Conservation (phyloP, 805 yeast genomes). For the Metschnikowia orientalis region DNA sequence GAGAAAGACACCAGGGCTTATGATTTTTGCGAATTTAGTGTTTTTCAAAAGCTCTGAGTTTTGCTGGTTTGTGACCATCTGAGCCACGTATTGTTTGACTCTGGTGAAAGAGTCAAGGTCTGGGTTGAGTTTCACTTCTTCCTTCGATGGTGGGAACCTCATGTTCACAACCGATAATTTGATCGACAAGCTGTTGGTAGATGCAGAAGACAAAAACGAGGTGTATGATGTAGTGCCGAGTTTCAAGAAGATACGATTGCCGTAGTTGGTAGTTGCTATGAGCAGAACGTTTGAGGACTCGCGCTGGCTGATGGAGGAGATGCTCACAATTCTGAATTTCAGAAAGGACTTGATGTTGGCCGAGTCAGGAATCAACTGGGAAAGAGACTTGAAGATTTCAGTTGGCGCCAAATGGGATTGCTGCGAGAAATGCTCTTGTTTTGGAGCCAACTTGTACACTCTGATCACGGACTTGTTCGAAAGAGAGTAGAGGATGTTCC, state of each 20-base stretch:
- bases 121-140: constrained; percentile 36
- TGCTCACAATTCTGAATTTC: constrained; percentile 55
- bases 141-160: constrained; percentile 62
- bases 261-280: constrained; percentile 75
- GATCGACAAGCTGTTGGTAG: constrained; percentile 24
- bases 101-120: constrained; percentile 41
- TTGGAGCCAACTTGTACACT: constrained; percentile 59
- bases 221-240: constrained; percentile 36
- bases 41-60: constrained; percentile 57
- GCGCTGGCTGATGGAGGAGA: constrained; percentile 53
- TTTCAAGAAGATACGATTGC: constrained; percentile 71
- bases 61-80: constrained; percentile 38
- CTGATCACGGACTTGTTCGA: constrained; percentile 79
- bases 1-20: constrained; percentile 84
- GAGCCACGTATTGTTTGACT: constrained; percentile 37
- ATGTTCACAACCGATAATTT: constrained; percentile 42
- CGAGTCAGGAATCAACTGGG: constrained; percentile 52
- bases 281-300: constrained; percentile 70
- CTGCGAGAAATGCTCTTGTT: constrained; percentile 36
- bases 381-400: constrained; percentile 45
- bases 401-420: constrained; percentile 39
- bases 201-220: constrained; percentile 21
- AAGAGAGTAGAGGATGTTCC: constrained; percentile 74
- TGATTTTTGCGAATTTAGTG: constrained; percentile 53
- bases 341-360: constrained; percentile 47